Evolutionary conservation across 768 basidiomycete genomes (phyloP), one percentile per base, ranked within the genome.

Genomic region (Sarcomyxa edulis): DNA sequence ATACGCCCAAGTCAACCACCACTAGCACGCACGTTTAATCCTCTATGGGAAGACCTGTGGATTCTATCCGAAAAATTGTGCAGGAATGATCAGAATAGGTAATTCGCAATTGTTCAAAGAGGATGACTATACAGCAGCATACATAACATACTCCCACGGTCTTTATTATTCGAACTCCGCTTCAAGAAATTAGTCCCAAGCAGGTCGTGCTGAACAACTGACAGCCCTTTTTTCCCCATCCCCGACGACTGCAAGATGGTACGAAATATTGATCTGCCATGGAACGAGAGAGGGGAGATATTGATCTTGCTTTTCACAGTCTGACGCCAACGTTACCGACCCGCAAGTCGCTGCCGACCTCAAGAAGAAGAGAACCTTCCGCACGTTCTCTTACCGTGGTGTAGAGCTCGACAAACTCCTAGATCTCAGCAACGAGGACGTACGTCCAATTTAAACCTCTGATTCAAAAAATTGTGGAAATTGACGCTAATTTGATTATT

Each of bases 321-420:
- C 89, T 67, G 90, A 91, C 64, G 67, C 76, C 52, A 67, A 66
- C 40, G 73, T 92, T 52, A 95, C 94, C 67, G 93, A 96, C 67
- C 91, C 93, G 58, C 66, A 81, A 65, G 68, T 89, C 63, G 96
- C 95, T 54, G 94, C 94, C 46, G 95, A 94, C 64, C 78, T 95
- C 72, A 96, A 96, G 85, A 94, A 93, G 77, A 93, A 83, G 81
- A 75, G 96, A 59, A 94, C 92, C 43, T 98, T 98, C 87, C 88
- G 91, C 59, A 97, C 95, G 55, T 98, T 95, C 76, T 89, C 89
- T 24, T 99, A 93, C 81, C 88, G 96, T 58, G 96, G 96, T 54
- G 70, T 99, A 55, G 94, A 95, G 76, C 88, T 99, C 53, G 93
- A 97, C 63, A 92, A 96, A 69, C 89, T 98, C 62, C 72, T 99